Percentiles rank a stretch among this genome's conserved stretches.
Evolutionary conservation across 2,329 filamentous ascomycete genomes (phyloP).

Genomic region (Periconia sp.): DNA sequence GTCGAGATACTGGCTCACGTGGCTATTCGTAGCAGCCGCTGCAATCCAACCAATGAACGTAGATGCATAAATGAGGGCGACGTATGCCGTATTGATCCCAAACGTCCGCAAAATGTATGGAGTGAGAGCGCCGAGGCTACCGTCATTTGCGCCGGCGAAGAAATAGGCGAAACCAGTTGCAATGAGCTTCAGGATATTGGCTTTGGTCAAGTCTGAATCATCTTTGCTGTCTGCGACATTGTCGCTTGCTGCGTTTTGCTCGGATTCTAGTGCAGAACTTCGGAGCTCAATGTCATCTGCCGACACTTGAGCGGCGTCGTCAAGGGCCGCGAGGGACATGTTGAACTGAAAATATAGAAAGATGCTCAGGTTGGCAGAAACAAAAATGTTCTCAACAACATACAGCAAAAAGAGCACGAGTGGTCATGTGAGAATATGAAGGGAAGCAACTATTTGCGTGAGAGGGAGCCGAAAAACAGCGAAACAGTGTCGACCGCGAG

Average conservation of each 20-base stretch:
- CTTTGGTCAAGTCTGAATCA: conserved; percentile 6
- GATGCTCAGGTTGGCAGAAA: background rate
- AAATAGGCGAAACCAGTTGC: conserved; percentile 61
- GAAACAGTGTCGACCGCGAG: too few species aligned
- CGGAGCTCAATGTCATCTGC: conserved; percentile 5
- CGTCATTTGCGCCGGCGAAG: conserved; percentile 66
- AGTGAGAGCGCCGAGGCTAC: conserved; percentile 63
- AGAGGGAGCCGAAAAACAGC: too few species aligned
- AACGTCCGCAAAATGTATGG: conserved; percentile 64
- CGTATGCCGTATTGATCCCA: conserved; percentile 50
- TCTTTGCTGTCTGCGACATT: background rate
- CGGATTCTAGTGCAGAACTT: background rate
- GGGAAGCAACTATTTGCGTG: too few species aligned
- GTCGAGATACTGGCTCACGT: conserved; percentile 55
- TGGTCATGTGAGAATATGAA: too few species aligned
- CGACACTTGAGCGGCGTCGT: background rate
- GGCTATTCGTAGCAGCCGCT: conserved; percentile 59
- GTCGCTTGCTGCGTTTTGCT: background rate
- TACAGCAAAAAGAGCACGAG: too few species aligned
- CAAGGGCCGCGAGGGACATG: conserved; percentile 1
- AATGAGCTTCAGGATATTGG: conserved; percentile 50
- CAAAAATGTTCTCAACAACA: too few species aligned
- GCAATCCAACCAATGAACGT: conserved; percentile 64
- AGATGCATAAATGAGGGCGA: conserved; percentile 56
- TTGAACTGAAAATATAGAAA: too few species aligned